Conservation (phyloP, 2,329 filamentous ascomycete species). For the Colletotrichum karsti region DNA sequence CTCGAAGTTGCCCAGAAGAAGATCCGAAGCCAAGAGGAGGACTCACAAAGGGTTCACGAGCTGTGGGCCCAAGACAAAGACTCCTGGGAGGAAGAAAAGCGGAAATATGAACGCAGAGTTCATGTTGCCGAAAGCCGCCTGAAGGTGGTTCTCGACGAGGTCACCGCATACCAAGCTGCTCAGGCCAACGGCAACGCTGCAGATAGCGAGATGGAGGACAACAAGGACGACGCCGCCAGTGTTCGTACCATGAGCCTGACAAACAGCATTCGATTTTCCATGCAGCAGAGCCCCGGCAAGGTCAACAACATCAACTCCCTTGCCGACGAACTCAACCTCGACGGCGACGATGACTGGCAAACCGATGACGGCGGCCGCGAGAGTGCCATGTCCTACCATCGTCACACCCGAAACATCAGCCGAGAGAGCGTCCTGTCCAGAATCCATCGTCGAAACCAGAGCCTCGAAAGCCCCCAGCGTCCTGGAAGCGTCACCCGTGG, state of each 20-base stretch:
- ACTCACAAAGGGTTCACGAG: slow-evolving; percentile 79
- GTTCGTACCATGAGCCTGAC: slow-evolving; percentile 78
- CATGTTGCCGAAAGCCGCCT: slow-evolving; percentile 91
- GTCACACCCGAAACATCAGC: slow-evolving; percentile 63
- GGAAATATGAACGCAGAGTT: slow-evolving; percentile 82
- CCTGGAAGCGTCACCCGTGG: slow-evolving; percentile 64
- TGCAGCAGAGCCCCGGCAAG: slow-evolving; percentile 65
- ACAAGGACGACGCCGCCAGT: slow-evolving; percentile 77
- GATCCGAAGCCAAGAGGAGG: slow-evolving; percentile 81
- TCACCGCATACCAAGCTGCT: slow-evolving; percentile 73
- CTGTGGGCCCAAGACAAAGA: slow-evolving; percentile 88
- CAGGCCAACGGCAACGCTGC: slow-evolving; percentile 50
- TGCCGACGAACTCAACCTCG: slow-evolving; percentile 90
- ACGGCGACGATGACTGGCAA: slow-evolving; percentile 78
- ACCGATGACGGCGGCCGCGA: slow-evolving; percentile 77
- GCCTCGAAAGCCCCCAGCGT: slow-evolving; percentile 65
- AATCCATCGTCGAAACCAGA: slow-evolving; percentile 64
- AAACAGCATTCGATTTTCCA: slow-evolving; percentile 77
- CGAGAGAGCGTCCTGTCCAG: slow-evolving; percentile 63
- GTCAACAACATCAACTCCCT: slow-evolving; percentile 74
- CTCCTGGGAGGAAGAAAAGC: slow-evolving; percentile 83
- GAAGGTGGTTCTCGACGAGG: slow-evolving; percentile 85
- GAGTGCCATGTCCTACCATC: slow-evolving; percentile 62
- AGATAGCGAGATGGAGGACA: slow-evolving; percentile 70
- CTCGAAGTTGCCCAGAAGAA: slow-evolving; percentile 83